These are phyloP conservation scores for Leishmania gerbilli DNA, from an alignment of 208 protist species.

Conservation along the genomic window DNA sequence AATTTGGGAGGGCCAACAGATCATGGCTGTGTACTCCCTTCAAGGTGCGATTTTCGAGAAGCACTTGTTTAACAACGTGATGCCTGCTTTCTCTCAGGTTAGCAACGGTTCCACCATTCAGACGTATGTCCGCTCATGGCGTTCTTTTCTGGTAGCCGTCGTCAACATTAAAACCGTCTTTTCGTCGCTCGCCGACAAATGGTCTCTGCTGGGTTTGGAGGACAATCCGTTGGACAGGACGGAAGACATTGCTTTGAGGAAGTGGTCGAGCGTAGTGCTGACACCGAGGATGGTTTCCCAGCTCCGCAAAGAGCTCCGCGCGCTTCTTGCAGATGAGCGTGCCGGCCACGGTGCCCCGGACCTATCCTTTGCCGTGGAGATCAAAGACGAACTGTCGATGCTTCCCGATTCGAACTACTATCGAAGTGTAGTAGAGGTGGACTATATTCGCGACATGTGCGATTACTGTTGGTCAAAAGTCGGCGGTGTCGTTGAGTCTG, in stretches of 20 bases:
- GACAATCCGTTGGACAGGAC: constrained; percentile 39
- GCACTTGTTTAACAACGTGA: constrained; percentile 34
- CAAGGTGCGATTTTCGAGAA: constrained; percentile 33
- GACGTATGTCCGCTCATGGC: constrained; percentile 42
- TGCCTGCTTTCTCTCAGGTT: constrained; percentile 14
- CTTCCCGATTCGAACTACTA: constrained; percentile 45
- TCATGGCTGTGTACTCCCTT: constrained; percentile 34
- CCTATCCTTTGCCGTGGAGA: constrained; percentile 26
- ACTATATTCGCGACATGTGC: constrained; percentile 41
- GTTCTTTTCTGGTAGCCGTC: constrained; percentile 39
- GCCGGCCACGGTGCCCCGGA: constrained; percentile 1
- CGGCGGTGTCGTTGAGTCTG: neutral
- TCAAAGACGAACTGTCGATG: constrained; percentile 52
- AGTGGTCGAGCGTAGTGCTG: constrained; percentile 40
- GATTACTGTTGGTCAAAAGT: constrained; percentile 28
- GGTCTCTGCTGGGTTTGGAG: constrained; percentile 30
- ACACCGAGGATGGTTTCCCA: constrained; percentile 11
- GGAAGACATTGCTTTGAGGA: constrained; percentile 39
- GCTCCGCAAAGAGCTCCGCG: constrained; percentile 28
- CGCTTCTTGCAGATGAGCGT: constrained; percentile 28
- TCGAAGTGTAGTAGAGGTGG: constrained; percentile 32
- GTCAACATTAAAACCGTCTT: constrained; percentile 54
- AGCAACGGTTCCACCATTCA: constrained; percentile 15
- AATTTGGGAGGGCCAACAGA: constrained; percentile 35
- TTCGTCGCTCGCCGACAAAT: constrained; percentile 38